Conservation (phyloP, 192 early-diverging fungal genomes). For the Dissophora globulifera region DNA sequence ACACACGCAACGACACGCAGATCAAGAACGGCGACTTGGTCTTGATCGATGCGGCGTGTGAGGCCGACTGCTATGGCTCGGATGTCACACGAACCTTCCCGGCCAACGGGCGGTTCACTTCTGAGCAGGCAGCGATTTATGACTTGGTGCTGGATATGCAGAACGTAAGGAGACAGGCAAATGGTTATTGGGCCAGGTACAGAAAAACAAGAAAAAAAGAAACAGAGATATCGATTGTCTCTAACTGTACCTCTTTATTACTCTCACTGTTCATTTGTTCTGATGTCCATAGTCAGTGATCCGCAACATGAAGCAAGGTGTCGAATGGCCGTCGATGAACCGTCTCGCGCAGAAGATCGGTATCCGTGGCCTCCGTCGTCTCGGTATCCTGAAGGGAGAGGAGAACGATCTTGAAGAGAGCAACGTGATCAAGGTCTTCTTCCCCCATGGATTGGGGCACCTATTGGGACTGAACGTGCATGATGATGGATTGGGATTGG, state of each 20-base stretch:
- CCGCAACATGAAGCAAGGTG: slow-evolving; percentile 69
- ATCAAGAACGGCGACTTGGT: slow-evolving; percentile 67
- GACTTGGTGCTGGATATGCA: slow-evolving; percentile 86
- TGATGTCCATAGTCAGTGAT: slow-evolving; percentile 64
- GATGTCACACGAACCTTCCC: slow-evolving; percentile 95
- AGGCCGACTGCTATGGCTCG: slow-evolving; percentile 81
- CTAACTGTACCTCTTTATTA: slow-evolving; percentile 2
- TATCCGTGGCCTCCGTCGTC: slow-evolving; percentile 72
- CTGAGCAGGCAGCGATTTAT: slow-evolving; percentile 80
- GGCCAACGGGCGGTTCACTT: slow-evolving; percentile 75
- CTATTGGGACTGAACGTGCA: slow-evolving; percentile 91
- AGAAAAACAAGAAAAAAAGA: neutral
- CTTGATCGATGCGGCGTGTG: slow-evolving; percentile 89
- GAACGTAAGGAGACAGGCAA: slow-evolving; percentile 55
- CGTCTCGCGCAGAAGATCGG: slow-evolving; percentile 70
- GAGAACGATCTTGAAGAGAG: slow-evolving; percentile 69
- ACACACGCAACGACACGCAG: slow-evolving; percentile 76
- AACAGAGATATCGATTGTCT: neutral
- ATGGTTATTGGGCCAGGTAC: too few relatives aligned
- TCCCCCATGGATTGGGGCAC: slow-evolving; percentile 94
- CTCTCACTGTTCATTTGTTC: neutral
- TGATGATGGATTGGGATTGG: slow-evolving; percentile 79
- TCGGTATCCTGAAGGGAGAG: slow-evolving; percentile 80
- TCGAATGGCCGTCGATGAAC: slow-evolving; percentile 91
- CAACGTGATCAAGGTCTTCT: slow-evolving; percentile 82